Base-by-base conservation (phyloP, 208 protist genomes). In the Leishmania major region DNA sequence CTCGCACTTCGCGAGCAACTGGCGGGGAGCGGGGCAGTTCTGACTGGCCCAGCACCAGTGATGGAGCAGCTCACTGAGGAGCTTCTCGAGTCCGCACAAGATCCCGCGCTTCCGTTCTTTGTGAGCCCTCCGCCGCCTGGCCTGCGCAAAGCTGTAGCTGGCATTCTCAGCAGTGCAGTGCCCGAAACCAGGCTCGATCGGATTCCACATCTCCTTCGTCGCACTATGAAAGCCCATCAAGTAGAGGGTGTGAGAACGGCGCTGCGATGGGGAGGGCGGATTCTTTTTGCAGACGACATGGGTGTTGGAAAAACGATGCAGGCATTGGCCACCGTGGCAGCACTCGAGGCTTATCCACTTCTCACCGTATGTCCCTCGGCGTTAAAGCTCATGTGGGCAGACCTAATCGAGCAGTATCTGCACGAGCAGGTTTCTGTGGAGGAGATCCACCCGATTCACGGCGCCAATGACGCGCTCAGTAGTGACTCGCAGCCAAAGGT, bases 211-310 rank as follows among this genome's bases (percentile, higher is more conserved):
- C 55, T 75, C 17, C 81, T 92, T 40, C 55, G 73, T 19, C 43
- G 22, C 2, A 64, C 37, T 40, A 78, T 97, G 19, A 87, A 87
- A 59, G 78, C 82, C 67, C 94, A 97, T 81, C 94, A 97, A 79
- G 47, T 91, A 28, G 85, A 89, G n/a, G 91, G 89, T 2, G 88
- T 97, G 75, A 78, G 77, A 67, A 87, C 76, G 47, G 90, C 89
- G 6, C 81, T 97, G 40, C 66, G 77, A 31, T 88, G 92, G 40
- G 77, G 81, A 53, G 92, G 92, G 0, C 78, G 94, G 66, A 72
- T 82, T 37, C 70, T 97, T 1, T 88, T 97, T 71, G 92, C 91
- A 8, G 94, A 97, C 82, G 94, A 97, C 70, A 97, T 97, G 94
- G 94, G 94, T 31, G 91, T 96, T 53, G 94, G 94, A 11, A 97